Percentiles rank a stretch among this genome's conserved stretches.
These are phyloP conservation scores for Talaromyces nanjingensis DNA, from an alignment of 495 filamentous ascomycete species.

Conservation along the genomic window DNA sequence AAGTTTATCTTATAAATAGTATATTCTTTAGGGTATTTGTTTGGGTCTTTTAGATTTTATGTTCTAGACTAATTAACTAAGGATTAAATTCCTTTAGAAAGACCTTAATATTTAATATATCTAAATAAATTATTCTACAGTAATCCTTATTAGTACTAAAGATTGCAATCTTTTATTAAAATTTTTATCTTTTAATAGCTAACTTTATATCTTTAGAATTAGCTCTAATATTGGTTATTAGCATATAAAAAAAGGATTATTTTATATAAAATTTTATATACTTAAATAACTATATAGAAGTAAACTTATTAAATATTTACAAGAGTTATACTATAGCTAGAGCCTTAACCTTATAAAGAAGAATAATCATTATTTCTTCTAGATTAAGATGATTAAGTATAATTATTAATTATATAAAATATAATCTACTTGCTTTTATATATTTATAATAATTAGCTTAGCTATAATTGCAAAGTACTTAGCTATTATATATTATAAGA, in stretches of 20 bases:
- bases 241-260: conserved; percentile 49
- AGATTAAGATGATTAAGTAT: conserved; percentile 36
- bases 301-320: conserved; percentile 35
- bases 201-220: conserved; percentile 20
- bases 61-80: too few species aligned
- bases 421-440: conserved; percentile 35
- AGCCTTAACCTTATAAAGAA: conserved; percentile 44
- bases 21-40: too few species aligned
- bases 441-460: conserved; percentile 32
- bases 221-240: conserved; percentile 40
- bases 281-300: conserved; percentile 42
- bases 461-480: conserved; percentile 42
- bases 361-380: conserved; percentile 41
- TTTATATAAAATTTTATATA: conserved; percentile 30
- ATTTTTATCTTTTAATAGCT: conserved; percentile 36
- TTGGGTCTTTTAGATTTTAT: too few species aligned
- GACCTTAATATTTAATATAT: too few species aligned
- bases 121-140: too few species aligned
- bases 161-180: conserved; percentile 13
- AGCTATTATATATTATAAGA: conserved; percentile 51
- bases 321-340: conserved; percentile 33
- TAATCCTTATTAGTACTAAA: too few species aligned
- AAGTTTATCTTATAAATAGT: too few species aligned
- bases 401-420: conserved; percentile 38
- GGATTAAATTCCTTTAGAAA: too few species aligned